Base-by-base conservation (phyloP, 495 filamentous ascomycete species). In the Acidiella bohemica region DNA sequence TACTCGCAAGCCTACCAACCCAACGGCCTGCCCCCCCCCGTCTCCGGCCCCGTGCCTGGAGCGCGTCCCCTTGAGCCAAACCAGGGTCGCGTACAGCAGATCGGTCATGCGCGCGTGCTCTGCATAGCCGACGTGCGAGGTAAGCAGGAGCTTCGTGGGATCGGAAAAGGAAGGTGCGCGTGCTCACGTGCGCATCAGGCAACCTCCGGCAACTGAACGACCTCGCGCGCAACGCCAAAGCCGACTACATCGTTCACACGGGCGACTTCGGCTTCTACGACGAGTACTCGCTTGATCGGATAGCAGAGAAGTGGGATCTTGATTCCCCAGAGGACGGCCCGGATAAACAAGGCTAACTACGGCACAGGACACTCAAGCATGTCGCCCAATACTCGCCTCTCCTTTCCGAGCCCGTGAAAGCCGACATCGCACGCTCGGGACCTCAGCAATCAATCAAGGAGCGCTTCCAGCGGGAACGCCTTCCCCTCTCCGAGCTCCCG, bases 191-290 rank as follows among this genome's bases (percentile, higher is more conserved):
- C 19, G 3, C 52, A 36, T 48, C 46, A 97, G 90, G 92, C 57
- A 94, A 94, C 58, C 70, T 99, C 38, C 78, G 78, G 62, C 95
- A 90, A 44, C 68, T 99, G 51, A 99, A 99, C 65, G 86, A 96
- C 28, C 76, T 96, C 39, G 92, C 92, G 42, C 86, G 80, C 59
- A 76, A 86, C 54, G 90, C 92, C 38, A 79, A 80, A 54, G 90
- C 90, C 39, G 84, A 94, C 62, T 81, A 93, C 59, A 92, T 99
- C 53, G 82, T 99, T 47, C 90, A 99, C 62, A 96, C 92, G 24
- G 92, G 92, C 56, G 92, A 99, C 57, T 99, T 99, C 57, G 92
- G 92, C 39, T 99, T 99, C 65, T 99, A 99, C 63, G 92, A 99
- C 57, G 84, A 92, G 36, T 80, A 76, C 28, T 99, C 92, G 8